A percentile compares a stretch with the other conserved stretches of the same genome.
Conservation (phyloP, 768 basidiomycete species). For the Hirschioporus abietinus region DNA sequence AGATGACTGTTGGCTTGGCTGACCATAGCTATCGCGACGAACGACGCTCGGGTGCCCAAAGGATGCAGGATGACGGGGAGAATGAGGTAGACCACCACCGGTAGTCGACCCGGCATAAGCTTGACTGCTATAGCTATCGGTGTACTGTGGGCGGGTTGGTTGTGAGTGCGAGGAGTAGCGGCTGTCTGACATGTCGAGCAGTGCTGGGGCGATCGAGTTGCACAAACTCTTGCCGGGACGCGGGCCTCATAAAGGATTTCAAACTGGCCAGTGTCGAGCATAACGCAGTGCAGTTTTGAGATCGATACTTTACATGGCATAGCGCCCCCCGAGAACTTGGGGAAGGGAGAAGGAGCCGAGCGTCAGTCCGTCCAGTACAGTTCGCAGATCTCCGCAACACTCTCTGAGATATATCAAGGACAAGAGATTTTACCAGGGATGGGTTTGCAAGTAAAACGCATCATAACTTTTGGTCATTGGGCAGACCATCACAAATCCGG, state of each 20-base stretch:
- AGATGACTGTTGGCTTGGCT: not conserved
- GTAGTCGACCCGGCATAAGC: not conserved
- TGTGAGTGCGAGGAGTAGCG: not conserved
- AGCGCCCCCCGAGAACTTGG: not conserved
- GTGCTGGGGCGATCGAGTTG: not conserved
- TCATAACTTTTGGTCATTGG: not conserved
- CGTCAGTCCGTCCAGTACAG: not conserved
- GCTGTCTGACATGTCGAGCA: not conserved
- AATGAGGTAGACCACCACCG: not conserved
- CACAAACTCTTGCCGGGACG: not conserved
- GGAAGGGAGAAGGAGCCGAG: not conserved
- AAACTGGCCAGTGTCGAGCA: not conserved
- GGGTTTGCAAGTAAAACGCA: slow-evolving; percentile 1
- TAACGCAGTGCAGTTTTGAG: slow-evolving; percentile 1
- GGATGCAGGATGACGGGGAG: not conserved
- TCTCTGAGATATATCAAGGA: slow-evolving; percentile 1
- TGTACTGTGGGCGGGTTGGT: not conserved
- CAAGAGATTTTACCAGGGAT: slow-evolving; percentile 1
- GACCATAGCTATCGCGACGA: not conserved
- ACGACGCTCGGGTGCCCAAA: not conserved
- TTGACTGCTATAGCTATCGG: not conserved
- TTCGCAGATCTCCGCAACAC: not conserved
- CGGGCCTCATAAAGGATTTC: slow-evolving; percentile 1
- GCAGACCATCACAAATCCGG: not conserved
- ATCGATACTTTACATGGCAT: not conserved